Conservation (phyloP, 2,329 filamentous ascomycete species). For the Aspergillus proliferans region DNA sequence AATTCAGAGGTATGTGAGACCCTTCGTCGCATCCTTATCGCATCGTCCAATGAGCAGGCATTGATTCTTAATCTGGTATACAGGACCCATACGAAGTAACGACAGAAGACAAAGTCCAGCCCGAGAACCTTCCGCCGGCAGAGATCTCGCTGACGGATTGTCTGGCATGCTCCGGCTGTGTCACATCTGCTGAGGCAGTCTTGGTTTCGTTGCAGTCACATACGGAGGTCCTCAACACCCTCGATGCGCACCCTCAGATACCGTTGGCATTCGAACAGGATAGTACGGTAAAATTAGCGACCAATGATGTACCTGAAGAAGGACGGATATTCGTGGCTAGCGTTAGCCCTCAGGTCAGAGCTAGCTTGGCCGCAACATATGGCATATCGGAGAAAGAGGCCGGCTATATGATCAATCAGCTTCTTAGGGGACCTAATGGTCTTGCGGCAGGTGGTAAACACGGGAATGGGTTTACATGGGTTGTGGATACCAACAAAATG, state of each 20-base stretch:
- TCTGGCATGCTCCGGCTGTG: constrained; percentile 93
- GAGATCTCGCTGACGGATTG: constrained; percentile 96
- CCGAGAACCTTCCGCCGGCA: constrained; percentile 60
- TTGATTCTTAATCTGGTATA: constrained; percentile 14
- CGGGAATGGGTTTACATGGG: constrained; percentile 76
- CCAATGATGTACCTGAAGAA: constrained; percentile 28
- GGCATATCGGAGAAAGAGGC: constrained; percentile 67
- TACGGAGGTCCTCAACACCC: constrained; percentile 74
- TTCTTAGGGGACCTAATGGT: constrained; percentile 66
- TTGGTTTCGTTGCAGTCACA: constrained; percentile 92
- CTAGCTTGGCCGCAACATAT: constrained; percentile 80
- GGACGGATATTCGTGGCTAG: constrained; percentile 82
- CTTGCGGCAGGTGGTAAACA: constrained; percentile 64
- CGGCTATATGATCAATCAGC: constrained; percentile 73
- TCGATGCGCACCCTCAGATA: constrained; percentile 58
- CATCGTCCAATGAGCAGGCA: constrained; percentile 3
- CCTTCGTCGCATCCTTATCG: constrained; percentile 1
- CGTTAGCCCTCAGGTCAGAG: constrained; percentile 83
- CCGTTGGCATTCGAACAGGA: constrained; percentile 16
- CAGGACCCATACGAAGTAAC: constrained; percentile 75
- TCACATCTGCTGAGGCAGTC: constrained; percentile 96
- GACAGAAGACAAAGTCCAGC: constrained; percentile 71
- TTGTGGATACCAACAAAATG: constrained; percentile 81
- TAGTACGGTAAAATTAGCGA: constrained; percentile 41
- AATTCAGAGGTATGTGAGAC: constrained; percentile 37